Evolutionary conservation across 2,329 filamentous ascomycete species (phyloP).

Genomic region (Talaromyces sp.): DNA sequence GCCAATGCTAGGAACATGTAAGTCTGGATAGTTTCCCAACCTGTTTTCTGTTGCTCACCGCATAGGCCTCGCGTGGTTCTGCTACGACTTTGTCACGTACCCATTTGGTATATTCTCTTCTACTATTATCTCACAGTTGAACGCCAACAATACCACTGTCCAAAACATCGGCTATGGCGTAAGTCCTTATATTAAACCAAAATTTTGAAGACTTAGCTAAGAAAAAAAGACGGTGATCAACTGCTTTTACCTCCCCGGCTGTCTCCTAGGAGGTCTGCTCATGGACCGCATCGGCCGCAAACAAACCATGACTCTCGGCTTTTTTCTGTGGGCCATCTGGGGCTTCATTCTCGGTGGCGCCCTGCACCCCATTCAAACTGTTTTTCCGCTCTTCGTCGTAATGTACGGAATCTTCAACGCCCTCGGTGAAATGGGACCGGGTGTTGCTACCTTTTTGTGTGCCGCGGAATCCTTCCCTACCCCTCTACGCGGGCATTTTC

Average conservation of each 20-base stretch:
- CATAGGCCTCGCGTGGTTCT: conserved; percentile 39
- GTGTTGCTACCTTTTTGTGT: conserved; percentile 32
- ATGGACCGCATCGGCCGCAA: conserved; percentile 46
- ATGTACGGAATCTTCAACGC: conserved; percentile 48
- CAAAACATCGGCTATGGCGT: conserved; percentile 40
- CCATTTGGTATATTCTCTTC: conserved; percentile 52
- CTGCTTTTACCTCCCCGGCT: conserved; percentile 47
- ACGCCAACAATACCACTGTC: conserved; percentile 35
- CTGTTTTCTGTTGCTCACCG: neutral
- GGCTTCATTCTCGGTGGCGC: conserved; percentile 48
- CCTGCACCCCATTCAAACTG: conserved; percentile 37
- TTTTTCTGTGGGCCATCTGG: conserved; percentile 38
- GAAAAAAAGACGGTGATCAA: conserved; percentile 39
- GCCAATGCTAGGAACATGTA: conserved; percentile 42
- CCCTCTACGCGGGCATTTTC: conserved; percentile 44
- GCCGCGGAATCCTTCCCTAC: conserved; percentile 48
- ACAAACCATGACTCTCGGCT: conserved; percentile 48
- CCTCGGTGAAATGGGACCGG: conserved; percentile 47
- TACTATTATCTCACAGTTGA: conserved; percentile 45
- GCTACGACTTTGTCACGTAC: conserved; percentile 51
- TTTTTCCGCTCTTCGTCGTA: conserved; percentile 48
- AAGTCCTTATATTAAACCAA: neutral
- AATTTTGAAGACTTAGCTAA: too few relatives aligned
- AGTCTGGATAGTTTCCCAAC: conserved; percentile 13
- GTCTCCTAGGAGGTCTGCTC: conserved; percentile 42